A percentile compares a stretch with the other conserved stretches of the same genome.
phyloP scores from a whole-genome alignment of 805 yeast genomes.

The Saccharomycopsis fibuligera region DNA sequence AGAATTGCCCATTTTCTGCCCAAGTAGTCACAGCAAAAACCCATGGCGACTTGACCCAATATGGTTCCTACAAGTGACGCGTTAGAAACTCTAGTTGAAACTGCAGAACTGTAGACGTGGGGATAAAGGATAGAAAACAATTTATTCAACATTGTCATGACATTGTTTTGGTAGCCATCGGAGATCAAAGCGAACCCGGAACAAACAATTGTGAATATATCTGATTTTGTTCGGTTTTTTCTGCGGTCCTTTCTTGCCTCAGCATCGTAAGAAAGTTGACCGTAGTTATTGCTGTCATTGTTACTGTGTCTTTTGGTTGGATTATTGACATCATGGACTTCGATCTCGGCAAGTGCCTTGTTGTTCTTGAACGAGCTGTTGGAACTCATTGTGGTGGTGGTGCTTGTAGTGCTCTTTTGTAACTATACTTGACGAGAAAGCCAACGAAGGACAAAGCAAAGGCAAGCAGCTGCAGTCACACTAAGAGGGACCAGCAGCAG shows the following conservation, averaged over 20 bases:
- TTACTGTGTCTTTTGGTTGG: not conserved
- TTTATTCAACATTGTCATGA: conserved; percentile 63
- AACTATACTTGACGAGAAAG: too few relatives aligned
- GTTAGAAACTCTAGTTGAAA: conserved; percentile 64
- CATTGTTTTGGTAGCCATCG: conserved; percentile 72
- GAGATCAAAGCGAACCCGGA: conserved; percentile 72
- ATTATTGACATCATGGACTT: not conserved
- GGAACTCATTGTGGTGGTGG: not conserved
- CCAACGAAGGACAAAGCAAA: too few relatives aligned
- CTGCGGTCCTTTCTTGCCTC: conserved; percentile 24
- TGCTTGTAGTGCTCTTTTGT: too few relatives aligned
- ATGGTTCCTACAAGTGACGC: conserved; percentile 65
- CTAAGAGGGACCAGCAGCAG: too few relatives aligned
- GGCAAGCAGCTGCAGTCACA: too few relatives aligned
- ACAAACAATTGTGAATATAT: conserved; percentile 46
- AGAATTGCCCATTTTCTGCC: conserved; percentile 70
- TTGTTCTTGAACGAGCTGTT: not conserved
- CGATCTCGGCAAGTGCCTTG: not conserved
- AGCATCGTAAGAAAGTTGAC: conserved; percentile 18
- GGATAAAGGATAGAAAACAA: conserved; percentile 47
- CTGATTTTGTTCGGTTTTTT: conserved; percentile 29
- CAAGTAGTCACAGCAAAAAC: conserved; percentile 56
- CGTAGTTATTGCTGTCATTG: not conserved
- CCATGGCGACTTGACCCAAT: conserved; percentile 62
- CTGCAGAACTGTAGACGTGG: conserved; percentile 31